Percentiles rank a stretch among this genome's conserved stretches.
Evolutionary conservation across 441 rosid species (phyloP).

Genomic region (Raphanus hybrid): DNA sequence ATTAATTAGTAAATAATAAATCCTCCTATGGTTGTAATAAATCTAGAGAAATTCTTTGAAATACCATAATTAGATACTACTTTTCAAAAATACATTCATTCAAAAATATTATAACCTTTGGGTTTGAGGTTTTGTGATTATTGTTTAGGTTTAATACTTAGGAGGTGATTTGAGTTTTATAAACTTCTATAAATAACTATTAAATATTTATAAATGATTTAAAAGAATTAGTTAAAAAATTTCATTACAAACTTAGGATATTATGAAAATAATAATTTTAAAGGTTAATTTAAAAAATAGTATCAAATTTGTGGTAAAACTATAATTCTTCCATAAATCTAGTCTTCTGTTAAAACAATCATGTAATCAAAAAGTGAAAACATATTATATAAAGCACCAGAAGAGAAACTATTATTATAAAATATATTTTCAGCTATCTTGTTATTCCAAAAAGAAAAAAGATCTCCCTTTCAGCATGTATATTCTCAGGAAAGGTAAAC

Average conservation of each 20-base stretch:
- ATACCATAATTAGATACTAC: too few species aligned
- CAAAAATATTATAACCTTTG: too few species aligned
- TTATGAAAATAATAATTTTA: too few species aligned
- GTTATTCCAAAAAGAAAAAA: constrained; percentile 17
- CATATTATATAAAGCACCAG: not conserved
- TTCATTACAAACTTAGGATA: too few species aligned
- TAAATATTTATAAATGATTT: too few species aligned
- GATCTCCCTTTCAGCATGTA: not conserved
- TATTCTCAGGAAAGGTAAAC: not conserved
- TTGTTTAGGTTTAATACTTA: too few species aligned
- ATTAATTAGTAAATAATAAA: not conserved
- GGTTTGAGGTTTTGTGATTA: too few species aligned
- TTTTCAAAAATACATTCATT: too few species aligned
- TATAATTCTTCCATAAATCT: not conserved
- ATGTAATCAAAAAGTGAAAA: not conserved
- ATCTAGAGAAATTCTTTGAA: too few species aligned
- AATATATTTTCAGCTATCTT: not conserved
- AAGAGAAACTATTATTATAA: not conserved
- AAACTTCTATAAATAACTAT: too few species aligned
- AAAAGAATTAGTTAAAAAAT: too few species aligned
- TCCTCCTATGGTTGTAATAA: not conserved
- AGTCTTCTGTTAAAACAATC: not conserved
- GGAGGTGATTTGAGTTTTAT: too few species aligned
- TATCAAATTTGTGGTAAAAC: not conserved
- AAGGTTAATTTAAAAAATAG: not conserved